A percentile compares a stretch with the other conserved stretches of the same genome.
These are phyloP conservation scores for Astrothelium macrocarpum DNA, from an alignment of 495 filamentous ascomycete species.

Conservation along the genomic window DNA sequence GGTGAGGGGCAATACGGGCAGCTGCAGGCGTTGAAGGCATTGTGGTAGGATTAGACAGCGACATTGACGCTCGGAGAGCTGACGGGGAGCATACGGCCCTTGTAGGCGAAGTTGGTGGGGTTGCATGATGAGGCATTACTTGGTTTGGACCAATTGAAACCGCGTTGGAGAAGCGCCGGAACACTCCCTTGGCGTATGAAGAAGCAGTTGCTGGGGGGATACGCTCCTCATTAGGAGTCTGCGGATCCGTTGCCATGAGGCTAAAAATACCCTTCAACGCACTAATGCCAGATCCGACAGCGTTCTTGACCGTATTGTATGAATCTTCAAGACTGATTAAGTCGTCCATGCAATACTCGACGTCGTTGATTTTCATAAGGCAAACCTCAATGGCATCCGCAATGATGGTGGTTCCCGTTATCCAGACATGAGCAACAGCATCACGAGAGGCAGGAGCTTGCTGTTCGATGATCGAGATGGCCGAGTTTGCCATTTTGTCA, in stretches of 20 bases:
- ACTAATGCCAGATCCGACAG: conserved; percentile 25
- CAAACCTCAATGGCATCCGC: conserved; percentile 29
- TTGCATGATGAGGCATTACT: neutral
- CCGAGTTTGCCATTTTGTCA: conserved; percentile 30
- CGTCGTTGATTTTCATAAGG: conserved; percentile 23
- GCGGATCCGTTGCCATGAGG: conserved; percentile 22
- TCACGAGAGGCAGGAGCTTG: conserved; percentile 26
- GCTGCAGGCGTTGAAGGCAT: conserved; percentile 5
- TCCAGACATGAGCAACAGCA: conserved; percentile 27
- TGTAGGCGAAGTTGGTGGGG: conserved; percentile 2
- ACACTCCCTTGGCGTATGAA: conserved; percentile 12
- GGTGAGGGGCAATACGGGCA: neutral
- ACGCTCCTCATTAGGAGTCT: conserved; percentile 5
- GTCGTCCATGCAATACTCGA: conserved; percentile 28
- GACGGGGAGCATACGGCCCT: neutral
- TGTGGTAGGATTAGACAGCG: neutral
- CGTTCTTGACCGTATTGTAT: conserved; percentile 24
- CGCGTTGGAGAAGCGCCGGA: conserved; percentile 21
- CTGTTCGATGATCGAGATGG: conserved; percentile 25
- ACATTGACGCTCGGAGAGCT: conserved; percentile 2
- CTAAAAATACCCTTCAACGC: conserved; percentile 30
- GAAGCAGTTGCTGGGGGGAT: conserved; percentile 8
- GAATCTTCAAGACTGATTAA: conserved; percentile 30
- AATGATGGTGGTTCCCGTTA: conserved; percentile 29
- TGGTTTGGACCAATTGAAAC: neutral